Percentiles rank a stretch among this genome's conserved stretches.
Evolutionary conservation across 2,329 filamentous ascomycete genomes (phyloP).

Genomic region (Sporothrix curviconia): DNA sequence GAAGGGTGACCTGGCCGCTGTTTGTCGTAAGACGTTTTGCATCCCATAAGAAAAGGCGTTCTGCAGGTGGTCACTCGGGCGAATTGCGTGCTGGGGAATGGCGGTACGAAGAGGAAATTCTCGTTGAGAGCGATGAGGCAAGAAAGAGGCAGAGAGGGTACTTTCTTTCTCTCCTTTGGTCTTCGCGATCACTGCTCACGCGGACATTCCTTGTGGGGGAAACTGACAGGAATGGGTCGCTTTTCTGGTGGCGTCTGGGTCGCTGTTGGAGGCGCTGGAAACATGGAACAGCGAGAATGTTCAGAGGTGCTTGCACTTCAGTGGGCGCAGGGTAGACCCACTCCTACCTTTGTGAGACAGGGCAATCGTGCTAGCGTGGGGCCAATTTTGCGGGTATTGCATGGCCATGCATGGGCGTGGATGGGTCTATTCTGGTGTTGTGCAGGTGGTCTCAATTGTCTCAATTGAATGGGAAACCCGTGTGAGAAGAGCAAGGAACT

Average conservation of each 20-base stretch:
- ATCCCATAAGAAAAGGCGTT: too few species aligned
- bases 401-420: not conserved
- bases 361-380: slow-evolving; percentile 1
- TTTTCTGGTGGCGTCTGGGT: not conserved
- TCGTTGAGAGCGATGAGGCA: not conserved
- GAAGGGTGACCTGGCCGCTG: not conserved
- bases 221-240: not conserved
- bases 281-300: slow-evolving; percentile 6
- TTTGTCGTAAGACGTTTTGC: not conserved
- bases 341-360: not conserved
- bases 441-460: too few species aligned
- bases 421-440: not conserved
- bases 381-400: slow-evolving; percentile 16
- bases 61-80: not conserved
- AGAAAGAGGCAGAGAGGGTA: too few species aligned
- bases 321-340: not conserved
- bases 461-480: too few species aligned
- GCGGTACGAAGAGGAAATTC: too few species aligned
- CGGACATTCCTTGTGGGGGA: not conserved
- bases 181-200: slow-evolving; percentile 1
- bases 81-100: not conserved
- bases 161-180: not conserved
- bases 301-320: too few species aligned
- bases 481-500: too few species aligned
- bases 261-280: not conserved